A percentile compares a stretch with the other conserved stretches of the same genome.
These are phyloP conservation scores for Boletus sp. DNA, from an alignment of 768 basidiomycete species.

Conservation along the genomic window DNA sequence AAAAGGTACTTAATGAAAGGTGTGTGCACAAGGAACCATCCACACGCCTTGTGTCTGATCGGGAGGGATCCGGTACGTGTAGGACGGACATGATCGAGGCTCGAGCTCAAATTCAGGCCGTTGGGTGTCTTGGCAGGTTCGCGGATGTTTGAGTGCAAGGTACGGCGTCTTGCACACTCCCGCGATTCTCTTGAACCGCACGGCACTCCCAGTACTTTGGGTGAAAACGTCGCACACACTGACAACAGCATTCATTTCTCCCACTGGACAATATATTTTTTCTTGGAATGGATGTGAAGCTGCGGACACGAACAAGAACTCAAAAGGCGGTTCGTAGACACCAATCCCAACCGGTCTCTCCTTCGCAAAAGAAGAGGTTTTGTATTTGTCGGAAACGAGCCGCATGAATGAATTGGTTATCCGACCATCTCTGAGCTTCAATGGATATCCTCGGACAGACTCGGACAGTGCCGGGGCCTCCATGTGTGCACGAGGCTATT, in stretches of 20 bases:
- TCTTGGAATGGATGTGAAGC: not conserved
- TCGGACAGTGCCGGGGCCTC: not conserved
- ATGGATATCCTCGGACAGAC: constrained; percentile 1
- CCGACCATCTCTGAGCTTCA: not conserved
- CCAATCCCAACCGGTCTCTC: not conserved
- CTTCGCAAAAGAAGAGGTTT: not conserved
- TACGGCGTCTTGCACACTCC: not conserved
- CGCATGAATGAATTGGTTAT: not conserved
- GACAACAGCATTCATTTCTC: not conserved
- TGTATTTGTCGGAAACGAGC: not conserved
- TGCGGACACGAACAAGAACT: not conserved
- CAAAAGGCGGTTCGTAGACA: not conserved
- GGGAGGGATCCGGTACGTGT: constrained; percentile 45
- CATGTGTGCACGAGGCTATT: not conserved
- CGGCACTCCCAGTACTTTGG: not conserved
- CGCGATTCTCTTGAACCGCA: not conserved
- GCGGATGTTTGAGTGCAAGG: not conserved
- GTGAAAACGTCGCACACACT: not conserved
- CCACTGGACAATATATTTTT: not conserved
- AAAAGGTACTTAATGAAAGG: constrained; percentile 57
- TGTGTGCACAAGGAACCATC: constrained; percentile 59
- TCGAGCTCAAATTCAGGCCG: not conserved
- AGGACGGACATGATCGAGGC: not conserved
- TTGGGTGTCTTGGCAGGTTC: not conserved
- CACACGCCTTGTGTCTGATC: constrained; percentile 26